A percentile compares a stretch with the other conserved stretches of the same genome.
Conservation (phyloP, 1,284 basidiomycete genomes). For the Kwoniella shivajii region DNA sequence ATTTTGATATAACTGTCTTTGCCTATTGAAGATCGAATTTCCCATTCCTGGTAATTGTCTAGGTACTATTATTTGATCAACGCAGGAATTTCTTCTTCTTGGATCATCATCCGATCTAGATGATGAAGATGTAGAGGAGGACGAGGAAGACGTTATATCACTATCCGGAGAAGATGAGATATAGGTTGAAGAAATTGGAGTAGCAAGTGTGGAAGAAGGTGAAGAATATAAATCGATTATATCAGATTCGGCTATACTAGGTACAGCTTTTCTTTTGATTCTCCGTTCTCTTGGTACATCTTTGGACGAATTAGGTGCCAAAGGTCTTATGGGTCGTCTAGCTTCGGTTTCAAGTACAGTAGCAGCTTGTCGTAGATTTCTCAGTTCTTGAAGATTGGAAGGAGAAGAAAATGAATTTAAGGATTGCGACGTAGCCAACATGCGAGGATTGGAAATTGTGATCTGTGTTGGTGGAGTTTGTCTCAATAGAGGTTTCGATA, state of each 20-base stretch:
- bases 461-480: neutral
- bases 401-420: constrained; percentile 30
- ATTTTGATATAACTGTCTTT: constrained; percentile 16
- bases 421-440: constrained; percentile 27
- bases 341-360: constrained; percentile 31
- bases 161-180: too few species aligned
- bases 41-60: constrained; percentile 6
- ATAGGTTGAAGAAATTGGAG: neutral
- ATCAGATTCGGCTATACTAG: constrained; percentile 23
- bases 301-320: neutral
- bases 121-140: constrained; percentile 10
- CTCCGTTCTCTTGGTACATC: constrained; percentile 11
- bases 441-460: constrained; percentile 5
- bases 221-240: constrained; percentile 1
- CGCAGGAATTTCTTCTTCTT: neutral
- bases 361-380: constrained; percentile 26
- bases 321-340: constrained; percentile 14
- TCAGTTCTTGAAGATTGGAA: constrained; percentile 29
- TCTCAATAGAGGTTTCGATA: neutral
- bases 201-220: neutral
- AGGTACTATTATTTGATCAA: constrained; percentile 1
- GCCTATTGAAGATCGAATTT: constrained; percentile 5
- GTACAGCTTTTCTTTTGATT: constrained; percentile 37
- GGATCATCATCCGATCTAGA: neutral
- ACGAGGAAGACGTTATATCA: constrained; percentile 3